Evolutionary conservation across 768 basidiomycete genomes (phyloP).

Genomic region (Boletus rufocinnamomeus): DNA sequence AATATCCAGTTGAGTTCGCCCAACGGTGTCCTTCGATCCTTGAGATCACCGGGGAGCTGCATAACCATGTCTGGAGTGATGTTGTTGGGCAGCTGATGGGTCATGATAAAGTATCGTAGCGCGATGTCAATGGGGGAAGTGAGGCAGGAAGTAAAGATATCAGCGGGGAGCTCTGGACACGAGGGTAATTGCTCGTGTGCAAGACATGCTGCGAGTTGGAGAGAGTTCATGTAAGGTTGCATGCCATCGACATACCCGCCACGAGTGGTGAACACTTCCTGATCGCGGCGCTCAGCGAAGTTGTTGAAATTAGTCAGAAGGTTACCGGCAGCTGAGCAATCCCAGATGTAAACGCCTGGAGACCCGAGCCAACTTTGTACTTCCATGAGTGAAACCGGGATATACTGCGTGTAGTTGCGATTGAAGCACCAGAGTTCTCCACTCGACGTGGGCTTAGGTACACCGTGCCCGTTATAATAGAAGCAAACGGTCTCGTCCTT

Average conservation of each 20-base stretch:
- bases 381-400: conserved; percentile 92
- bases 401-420: conserved; percentile 95
- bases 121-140: conserved; percentile 99
- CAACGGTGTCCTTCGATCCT: conserved; percentile 92
- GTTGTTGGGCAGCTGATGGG: conserved; percentile 79
- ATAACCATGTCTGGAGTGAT: conserved; percentile 88
- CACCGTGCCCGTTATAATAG: conserved; percentile 98
- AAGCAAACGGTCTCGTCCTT: conserved; percentile 94
- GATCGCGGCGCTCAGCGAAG: conserved; percentile 74
- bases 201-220: conserved; percentile 94
- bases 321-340: conserved; percentile 97
- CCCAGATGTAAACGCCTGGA: conserved; percentile 98
- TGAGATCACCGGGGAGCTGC: conserved; percentile 94
- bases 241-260: conserved; percentile 60
- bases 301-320: conserved; percentile 86
- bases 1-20: conserved; percentile 99
- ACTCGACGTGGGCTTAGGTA: conserved; percentile 93
- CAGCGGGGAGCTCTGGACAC: conserved; percentile 95
- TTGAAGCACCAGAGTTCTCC: conserved; percentile 99
- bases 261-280: conserved; percentile 57
- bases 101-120: conserved; percentile 90
- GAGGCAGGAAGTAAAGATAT: conserved; percentile 95
- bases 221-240: conserved; percentile 79
- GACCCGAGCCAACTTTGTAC: conserved; percentile 92
- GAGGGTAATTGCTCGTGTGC: conserved; percentile 91